These are phyloP conservation scores for Exophiala calicioides DNA, from an alignment of 2,329 filamentous ascomycete genomes.

Conservation along the genomic window DNA sequence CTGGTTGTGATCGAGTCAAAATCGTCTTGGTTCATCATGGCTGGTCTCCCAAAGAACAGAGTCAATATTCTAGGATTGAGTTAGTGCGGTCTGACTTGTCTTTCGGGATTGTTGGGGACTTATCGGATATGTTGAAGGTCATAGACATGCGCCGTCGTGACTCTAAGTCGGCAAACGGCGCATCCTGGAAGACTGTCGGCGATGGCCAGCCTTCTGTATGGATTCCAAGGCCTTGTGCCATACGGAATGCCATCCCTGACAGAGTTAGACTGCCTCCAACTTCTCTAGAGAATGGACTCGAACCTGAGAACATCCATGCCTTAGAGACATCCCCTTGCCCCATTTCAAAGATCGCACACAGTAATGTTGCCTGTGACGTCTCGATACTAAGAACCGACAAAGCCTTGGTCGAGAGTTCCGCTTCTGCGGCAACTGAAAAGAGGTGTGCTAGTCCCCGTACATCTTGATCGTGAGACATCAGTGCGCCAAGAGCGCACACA, in stretches of 20 bases:
- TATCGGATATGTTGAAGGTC: slow-evolving; percentile 16
- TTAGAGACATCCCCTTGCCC: slow-evolving; percentile 9
- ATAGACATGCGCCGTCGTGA: slow-evolving; percentile 16
- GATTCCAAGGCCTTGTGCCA: slow-evolving; percentile 13
- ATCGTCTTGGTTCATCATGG: neutral
- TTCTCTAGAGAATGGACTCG: neutral
- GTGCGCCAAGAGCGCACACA: slow-evolving; percentile 9
- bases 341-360: slow-evolving; percentile 8
- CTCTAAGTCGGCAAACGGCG: slow-evolving; percentile 11
- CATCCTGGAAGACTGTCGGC: slow-evolving; percentile 6
- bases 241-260: slow-evolving; percentile 8
- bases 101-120: slow-evolving; percentile 5
- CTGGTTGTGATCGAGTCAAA: neutral
- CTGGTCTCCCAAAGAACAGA: slow-evolving; percentile 4
- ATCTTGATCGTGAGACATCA: slow-evolving; percentile 15
- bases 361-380: slow-evolving; percentile 3
- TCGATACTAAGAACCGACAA: neutral
- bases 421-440: slow-evolving; percentile 6
- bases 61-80: slow-evolving; percentile 11
- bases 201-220: slow-evolving; percentile 1
- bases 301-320: slow-evolving; percentile 15
- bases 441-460: slow-evolving; percentile 3
- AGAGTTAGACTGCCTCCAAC: neutral
- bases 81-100: slow-evolving; percentile 9
- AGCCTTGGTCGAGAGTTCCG: neutral